Conservation (phyloP, 2,329 filamentous ascomycete genomes). For the Aspergillus sclerotialis region DNA sequence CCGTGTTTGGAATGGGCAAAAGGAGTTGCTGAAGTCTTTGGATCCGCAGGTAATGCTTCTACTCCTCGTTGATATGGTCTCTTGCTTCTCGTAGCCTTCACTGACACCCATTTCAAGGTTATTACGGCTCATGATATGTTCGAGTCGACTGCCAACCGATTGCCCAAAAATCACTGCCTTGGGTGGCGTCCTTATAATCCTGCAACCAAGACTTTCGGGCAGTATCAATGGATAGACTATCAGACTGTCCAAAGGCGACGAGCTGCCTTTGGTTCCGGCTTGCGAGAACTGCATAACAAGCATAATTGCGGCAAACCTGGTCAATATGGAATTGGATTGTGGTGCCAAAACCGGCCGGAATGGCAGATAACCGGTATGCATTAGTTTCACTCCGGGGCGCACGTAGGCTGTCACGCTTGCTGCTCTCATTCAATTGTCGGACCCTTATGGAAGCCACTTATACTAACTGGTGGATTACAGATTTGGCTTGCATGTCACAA, state of each 20-base stretch:
- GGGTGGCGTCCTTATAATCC: conserved; percentile 76
- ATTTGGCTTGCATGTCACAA: conserved; percentile 82
- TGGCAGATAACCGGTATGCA: conserved; percentile 72
- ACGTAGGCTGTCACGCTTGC: too few species aligned
- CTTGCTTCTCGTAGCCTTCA: too few species aligned
- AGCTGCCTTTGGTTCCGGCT: conserved; percentile 75
- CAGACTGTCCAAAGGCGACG: conserved; percentile 69
- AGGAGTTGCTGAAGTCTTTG: conserved; percentile 64
- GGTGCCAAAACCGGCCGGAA: conserved; percentile 81
- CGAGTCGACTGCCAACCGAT: conserved; percentile 57
- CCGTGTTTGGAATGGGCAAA: conserved; percentile 70
- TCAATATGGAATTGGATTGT: conserved; percentile 69
- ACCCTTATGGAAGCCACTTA: background rate
- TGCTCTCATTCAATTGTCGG: too few species aligned
- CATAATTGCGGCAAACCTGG: conserved; percentile 58
- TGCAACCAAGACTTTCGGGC: conserved; percentile 63
- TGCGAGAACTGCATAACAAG: conserved; percentile 73
- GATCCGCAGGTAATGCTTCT: conserved; percentile 53
- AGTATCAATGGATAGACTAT: conserved; percentile 80
- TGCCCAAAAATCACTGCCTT: conserved; percentile 64
- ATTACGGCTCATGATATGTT: conserved; percentile 75
- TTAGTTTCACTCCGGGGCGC: too few species aligned
- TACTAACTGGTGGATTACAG: conserved; percentile 37
- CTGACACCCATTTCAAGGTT: conserved; percentile 27
- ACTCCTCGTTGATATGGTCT: background rate